Evolutionary conservation across 805 yeast species (phyloP), one percentile per base, ranked within the genome.

Genomic region (Yarrowia osloensis): DNA sequence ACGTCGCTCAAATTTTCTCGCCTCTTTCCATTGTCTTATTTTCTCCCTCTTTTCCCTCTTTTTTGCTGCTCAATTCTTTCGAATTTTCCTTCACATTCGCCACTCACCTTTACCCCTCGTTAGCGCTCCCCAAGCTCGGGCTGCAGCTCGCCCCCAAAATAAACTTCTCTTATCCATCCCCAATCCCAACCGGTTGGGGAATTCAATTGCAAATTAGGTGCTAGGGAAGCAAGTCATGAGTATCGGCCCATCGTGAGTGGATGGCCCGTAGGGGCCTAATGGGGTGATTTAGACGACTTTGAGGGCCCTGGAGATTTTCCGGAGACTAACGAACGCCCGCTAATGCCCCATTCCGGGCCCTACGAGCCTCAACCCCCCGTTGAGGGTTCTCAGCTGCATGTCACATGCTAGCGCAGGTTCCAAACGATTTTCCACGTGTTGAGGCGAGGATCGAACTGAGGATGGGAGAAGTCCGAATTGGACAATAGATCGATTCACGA

Each of bases 101-200:
- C 42, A n/a, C 42, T 4, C 19, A 15, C 17, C 11, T 11, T 19
- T n/a, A 31, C 57, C 40, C 57, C 57, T 31, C 57, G 24, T 50
- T 31, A n/a, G 33, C 13, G 47, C 28, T 4, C 8, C 4, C 15
- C 24, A 24, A 44, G 19, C 31, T 44, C 31, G 8, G 8, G 17
- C 4, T 9, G 22, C 11, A 21, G 28, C 49, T 11, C 17, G 7
- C 1, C 39, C 8, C 8, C 39, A n/a, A 17, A 49, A 31, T 31
- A 21, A 13, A 15, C 40, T 49, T 13, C 26, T 21, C 61, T 37
- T 54, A 54, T 35, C 61, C 61, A 50, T 31, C 61, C 61, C 61
- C 61, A 54, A 54, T 35, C 61, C 61, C 61, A 54, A 50, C 61
- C 44, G 44, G 61, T 54, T 54, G 61, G 61, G 61, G 31, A 54